These are phyloP conservation scores for Aspergillus hancockii DNA, from an alignment of 495 filamentous ascomycete species.

Conservation along the genomic window DNA sequence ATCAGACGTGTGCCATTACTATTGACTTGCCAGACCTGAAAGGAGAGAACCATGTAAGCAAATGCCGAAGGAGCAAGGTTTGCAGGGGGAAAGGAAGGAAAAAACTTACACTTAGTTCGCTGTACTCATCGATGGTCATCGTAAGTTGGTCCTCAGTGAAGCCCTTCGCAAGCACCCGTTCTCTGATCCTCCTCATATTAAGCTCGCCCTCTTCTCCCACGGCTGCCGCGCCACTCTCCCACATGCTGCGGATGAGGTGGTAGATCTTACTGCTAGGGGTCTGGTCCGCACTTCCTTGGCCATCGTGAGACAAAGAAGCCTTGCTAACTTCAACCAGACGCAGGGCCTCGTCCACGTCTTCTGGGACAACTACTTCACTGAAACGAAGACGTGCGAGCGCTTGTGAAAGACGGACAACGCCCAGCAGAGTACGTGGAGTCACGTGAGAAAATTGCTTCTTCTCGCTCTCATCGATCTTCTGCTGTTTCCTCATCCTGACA, in stretches of 20 bases:
- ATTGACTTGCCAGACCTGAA: slow-evolving; percentile 91
- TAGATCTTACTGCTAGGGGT: slow-evolving; percentile 90
- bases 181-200: slow-evolving; percentile 81
- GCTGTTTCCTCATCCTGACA: slow-evolving; percentile 83
- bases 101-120: slow-evolving; percentile 76
- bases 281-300: slow-evolving; percentile 60
- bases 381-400: slow-evolving; percentile 94
- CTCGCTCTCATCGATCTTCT: slow-evolving; percentile 82
- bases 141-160: slow-evolving; percentile 93
- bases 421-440: slow-evolving; percentile 88
- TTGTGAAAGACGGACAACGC: slow-evolving; percentile 89
- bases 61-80: slow-evolving; percentile 5
- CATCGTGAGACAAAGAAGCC: slow-evolving; percentile 74
- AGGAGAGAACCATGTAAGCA: slow-evolving; percentile 20
- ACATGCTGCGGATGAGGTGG: slow-evolving; percentile 82
- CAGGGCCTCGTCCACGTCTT: slow-evolving; percentile 95
- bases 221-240: slow-evolving; percentile 78
- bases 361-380: slow-evolving; percentile 74
- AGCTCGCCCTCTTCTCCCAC: slow-evolving; percentile 74
- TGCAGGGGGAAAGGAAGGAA: slow-evolving; percentile 4
- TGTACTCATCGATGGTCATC: slow-evolving; percentile 85
- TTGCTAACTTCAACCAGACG: slow-evolving; percentile 90
- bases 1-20: slow-evolving; percentile 83
- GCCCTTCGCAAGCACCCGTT: slow-evolving; percentile 90
- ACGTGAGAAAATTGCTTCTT: slow-evolving; percentile 92